Evolutionary conservation across 2,329 filamentous ascomycete genomes (phyloP), one percentile per base, ranked within the genome.

Genomic region (Achaetomium macrosporum): DNA sequence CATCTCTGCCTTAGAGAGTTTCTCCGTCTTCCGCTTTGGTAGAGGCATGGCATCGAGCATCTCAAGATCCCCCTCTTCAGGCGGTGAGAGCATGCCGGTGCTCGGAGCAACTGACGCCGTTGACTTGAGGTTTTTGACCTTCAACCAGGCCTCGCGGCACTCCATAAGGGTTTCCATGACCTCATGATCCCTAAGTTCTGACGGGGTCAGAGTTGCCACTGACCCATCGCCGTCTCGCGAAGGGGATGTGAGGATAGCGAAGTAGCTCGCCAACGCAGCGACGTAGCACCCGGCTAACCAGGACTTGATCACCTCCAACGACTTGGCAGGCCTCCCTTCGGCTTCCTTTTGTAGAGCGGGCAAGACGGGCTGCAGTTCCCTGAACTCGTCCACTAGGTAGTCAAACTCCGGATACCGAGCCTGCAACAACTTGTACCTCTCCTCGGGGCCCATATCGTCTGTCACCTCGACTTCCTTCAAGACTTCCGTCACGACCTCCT

Each of bases 371-470:
- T 91, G 85, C 43, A 96, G 73, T n/a, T 78, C 73, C 50, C 85
- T 67, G 55, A 93, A 87, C 63, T 97, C 92, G 60, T 87, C 84
- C 44, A 88, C 85, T 36, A 99, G 76, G 52, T 85, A 85, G 57
- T 95, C 88, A 60, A 97, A 93, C 66, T 99, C 93, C 2, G 95
- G 93, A 67, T 99, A 96, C 67, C 89, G 79, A 43, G 83, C 80
- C 62, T 85, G 83, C 47, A 99, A 71, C 15, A 96, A 79, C 64
- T 84, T 86, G 58, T 87, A 72, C 59, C 84, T 81, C 65, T 96
- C 91, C 40, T 87, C 84, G 4, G 81, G 69, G 7, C 78, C 74
- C 85, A 96, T 91, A 55, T 88, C 83, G 19, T 88, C 83, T 12
- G 89, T 85, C 53, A 97, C 84, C 62, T 91, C 85, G 40, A 91